Conservation (phyloP, 441 rosid genomes). For the Aquilaria agallochum region DNA sequence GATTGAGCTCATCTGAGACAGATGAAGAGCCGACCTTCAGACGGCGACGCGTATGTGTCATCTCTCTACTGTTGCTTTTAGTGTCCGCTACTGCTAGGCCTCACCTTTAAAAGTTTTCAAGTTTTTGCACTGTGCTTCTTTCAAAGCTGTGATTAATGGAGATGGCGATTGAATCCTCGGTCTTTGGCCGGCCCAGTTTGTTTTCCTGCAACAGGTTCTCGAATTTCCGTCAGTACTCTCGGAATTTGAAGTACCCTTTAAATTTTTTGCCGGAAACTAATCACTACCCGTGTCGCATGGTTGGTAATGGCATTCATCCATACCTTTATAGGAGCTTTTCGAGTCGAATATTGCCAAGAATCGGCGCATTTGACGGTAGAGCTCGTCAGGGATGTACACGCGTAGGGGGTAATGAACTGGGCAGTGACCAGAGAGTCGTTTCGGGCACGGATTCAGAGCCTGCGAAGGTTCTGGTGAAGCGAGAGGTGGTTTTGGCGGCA, state of each 20-base stretch:
- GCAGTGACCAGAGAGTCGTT: slow-evolving; percentile 17
- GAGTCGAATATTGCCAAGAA: slow-evolving; percentile 21
- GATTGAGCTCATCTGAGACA: background rate
- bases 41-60: background rate
- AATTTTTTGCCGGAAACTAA: slow-evolving; percentile 25
- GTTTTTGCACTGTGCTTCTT: background rate
- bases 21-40: background rate
- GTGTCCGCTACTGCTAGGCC: too few species aligned
- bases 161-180: slow-evolving; percentile 51
- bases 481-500: slow-evolving; percentile 60
- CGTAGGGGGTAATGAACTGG: slow-evolving; percentile 30
- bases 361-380: slow-evolving; percentile 26
- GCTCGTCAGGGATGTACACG: slow-evolving; percentile 23
- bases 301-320: slow-evolving; percentile 17
- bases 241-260: slow-evolving; percentile 32
- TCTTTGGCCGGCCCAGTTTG: slow-evolving; percentile 42
- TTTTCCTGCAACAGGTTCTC: slow-evolving; percentile 27
- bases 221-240: slow-evolving; percentile 29
- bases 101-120: background rate
- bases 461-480: slow-evolving; percentile 38
- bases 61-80: background rate
- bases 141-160: slow-evolving; percentile 25
- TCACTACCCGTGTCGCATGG: slow-evolving; percentile 23
- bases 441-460: slow-evolving; percentile 27
- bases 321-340: slow-evolving; percentile 19